Conservation (phyloP, 1,284 basidiomycete species). For the Phylloboletellus chloephorus region DNA sequence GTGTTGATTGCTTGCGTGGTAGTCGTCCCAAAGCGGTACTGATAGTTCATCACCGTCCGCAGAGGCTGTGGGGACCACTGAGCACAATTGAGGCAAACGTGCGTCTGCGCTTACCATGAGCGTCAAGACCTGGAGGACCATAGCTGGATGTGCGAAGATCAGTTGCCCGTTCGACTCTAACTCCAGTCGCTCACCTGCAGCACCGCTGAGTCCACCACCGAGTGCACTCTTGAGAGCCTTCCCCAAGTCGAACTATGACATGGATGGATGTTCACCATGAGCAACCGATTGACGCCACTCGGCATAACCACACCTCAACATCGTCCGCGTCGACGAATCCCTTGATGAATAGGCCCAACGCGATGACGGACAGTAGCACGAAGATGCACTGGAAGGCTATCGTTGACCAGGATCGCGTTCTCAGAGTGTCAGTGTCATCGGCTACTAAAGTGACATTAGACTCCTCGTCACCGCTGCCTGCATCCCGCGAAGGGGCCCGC, state of each 20-base stretch:
- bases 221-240: constrained; percentile 73
- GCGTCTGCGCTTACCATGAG: constrained; percentile 55
- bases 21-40: constrained; percentile 77
- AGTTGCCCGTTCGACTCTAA: not conserved
- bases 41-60: constrained; percentile 90
- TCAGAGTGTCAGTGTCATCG: constrained; percentile 3
- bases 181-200: constrained; percentile 49
- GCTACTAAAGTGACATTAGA: not conserved
- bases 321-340: constrained; percentile 65
- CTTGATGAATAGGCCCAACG: constrained; percentile 55
- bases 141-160: constrained; percentile 45
- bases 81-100: constrained; percentile 8
- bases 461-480: constrained; percentile 20
- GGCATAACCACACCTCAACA: constrained; percentile 46
- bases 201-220: constrained; percentile 82
- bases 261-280: too few relatives aligned
- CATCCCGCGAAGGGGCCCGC: not conserved
- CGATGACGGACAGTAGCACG: constrained; percentile 32
- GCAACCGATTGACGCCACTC: not conserved
- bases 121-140: constrained; percentile 83
- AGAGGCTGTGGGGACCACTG: constrained; percentile 44
- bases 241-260: constrained; percentile 66
- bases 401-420: constrained; percentile 13
- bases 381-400: constrained; percentile 32
- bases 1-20: constrained; percentile 60